phyloP scores from a whole-genome alignment of 345 rosid species.

The Sisymbrium irio region DNA sequence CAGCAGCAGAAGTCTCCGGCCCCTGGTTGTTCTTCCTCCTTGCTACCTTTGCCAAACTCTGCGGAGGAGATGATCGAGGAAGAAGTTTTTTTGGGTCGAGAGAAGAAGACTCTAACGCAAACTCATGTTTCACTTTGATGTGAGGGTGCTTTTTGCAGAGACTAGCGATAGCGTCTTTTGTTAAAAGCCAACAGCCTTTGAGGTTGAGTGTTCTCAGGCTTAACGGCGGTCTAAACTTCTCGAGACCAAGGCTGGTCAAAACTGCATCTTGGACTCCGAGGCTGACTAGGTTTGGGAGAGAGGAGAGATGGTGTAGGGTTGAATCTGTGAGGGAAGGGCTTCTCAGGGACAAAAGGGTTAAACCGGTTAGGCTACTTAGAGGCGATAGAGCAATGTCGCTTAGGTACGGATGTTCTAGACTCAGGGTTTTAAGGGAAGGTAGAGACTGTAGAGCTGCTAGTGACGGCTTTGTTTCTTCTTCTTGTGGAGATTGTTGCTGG shows the following conservation, averaged over 20 bases:
- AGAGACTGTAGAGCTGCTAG: constrained; percentile 54
- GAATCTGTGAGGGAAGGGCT: constrained; percentile 67
- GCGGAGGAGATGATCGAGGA: constrained; percentile 30
- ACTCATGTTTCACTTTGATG: constrained; percentile 61
- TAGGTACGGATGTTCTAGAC: constrained; percentile 64
- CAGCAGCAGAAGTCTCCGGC: constrained; percentile 17
- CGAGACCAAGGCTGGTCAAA: constrained; percentile 62
- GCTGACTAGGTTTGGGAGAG: constrained; percentile 52
- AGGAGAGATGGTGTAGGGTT: constrained; percentile 53
- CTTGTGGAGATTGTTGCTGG: constrained; percentile 35
- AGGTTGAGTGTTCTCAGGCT: constrained; percentile 59
- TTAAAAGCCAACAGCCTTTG: constrained; percentile 91
- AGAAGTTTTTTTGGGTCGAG: constrained; percentile 28
- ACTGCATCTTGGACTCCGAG: constrained; percentile 65
- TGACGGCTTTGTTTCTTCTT: constrained; percentile 35
- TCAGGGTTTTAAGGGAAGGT: constrained; percentile 49
- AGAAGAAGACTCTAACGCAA: constrained; percentile 21
- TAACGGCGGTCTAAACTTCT: constrained; percentile 52
- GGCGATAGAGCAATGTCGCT: constrained; percentile 56
- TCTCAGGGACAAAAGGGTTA: constrained; percentile 57
- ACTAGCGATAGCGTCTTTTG: constrained; percentile 42
- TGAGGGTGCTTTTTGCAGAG: constrained; percentile 54
- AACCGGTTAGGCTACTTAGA: constrained; percentile 43
- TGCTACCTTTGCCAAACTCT: background rate
- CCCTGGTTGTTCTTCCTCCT: constrained; percentile 16